Conservation (phyloP, 352 stramenopile species). For the Pythium aphanidermatum region DNA sequence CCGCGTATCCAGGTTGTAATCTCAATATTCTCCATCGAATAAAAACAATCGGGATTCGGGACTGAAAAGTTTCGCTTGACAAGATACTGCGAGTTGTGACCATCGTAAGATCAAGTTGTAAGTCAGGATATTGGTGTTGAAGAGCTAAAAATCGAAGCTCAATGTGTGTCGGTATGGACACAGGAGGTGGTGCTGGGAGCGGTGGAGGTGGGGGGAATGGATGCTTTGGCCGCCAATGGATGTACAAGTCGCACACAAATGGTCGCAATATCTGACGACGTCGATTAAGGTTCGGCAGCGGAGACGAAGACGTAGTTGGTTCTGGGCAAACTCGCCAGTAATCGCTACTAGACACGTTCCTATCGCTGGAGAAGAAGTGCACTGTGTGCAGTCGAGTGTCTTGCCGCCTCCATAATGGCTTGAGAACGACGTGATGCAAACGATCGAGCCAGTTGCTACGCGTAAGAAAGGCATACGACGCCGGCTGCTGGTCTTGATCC, state of each 20-base stretch:
- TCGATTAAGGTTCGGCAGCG: neutral
- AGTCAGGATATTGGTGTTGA: constrained; percentile 5
- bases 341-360: no score
- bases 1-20: constrained; percentile 15
- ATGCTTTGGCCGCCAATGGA: constrained; percentile 7
- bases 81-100: constrained; percentile 11
- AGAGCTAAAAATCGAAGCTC: constrained; percentile 1
- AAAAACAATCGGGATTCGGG: constrained; percentile 8
- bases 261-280: neutral
- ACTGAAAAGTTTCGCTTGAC: neutral
- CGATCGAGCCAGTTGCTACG: constrained; percentile 16
- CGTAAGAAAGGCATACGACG: constrained; percentile 9
- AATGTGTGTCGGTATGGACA: constrained; percentile 8
- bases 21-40: constrained; percentile 13
- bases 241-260: neutral
- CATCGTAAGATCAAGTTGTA: constrained; percentile 8
- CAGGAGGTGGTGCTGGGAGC: neutral
- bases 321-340: no score
- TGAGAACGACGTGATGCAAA: constrained; percentile 8
- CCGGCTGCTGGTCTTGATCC: neutral
- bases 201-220: neutral
- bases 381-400: constrained; percentile 6
- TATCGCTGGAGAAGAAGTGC: neutral
- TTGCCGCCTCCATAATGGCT: neutral
- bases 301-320: no score